Percentiles rank a stretch among this genome's conserved stretches.
phyloP scores from a whole-genome alignment of 257 asterid species.

The Penstemon eatonii region DNA sequence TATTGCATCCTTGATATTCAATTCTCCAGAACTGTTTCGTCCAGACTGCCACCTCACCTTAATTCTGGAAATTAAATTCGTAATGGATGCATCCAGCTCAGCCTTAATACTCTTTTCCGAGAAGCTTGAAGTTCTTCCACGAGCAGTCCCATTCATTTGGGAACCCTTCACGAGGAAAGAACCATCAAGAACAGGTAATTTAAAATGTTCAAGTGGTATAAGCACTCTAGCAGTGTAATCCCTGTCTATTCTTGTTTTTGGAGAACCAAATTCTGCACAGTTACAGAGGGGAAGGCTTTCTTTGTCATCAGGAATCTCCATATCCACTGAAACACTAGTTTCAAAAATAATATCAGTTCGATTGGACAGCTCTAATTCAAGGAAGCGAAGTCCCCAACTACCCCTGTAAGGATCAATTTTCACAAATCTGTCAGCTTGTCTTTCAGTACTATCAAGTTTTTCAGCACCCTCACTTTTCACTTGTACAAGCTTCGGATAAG shows the following conservation, averaged over 20 bases:
- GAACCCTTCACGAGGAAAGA: conserved; percentile 65
- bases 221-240: conserved; percentile 91
- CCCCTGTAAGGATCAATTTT: conserved; percentile 98
- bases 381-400: conserved; percentile 99
- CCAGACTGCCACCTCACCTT: conserved; percentile 99
- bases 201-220: conserved; percentile 94
- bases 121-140: conserved; percentile 58
- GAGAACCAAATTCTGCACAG: conserved; percentile 54
- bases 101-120: conserved; percentile 80
- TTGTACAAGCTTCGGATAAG: conserved; percentile 45
- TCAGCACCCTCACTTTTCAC: conserved; percentile 37
- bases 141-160: conserved; percentile 40
- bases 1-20: conserved; percentile 88
- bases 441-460: conserved; percentile 48
- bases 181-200: conserved; percentile 90
- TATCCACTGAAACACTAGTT: conserved; percentile 80
- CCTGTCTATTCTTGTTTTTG: conserved; percentile 93
- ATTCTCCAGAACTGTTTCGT: conserved; percentile 93
- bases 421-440: conserved; percentile 72
- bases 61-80: conserved; percentile 76
- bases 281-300: conserved; percentile 33
- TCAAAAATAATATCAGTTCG: conserved; percentile 96
- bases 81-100: conserved; percentile 80
- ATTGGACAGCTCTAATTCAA: conserved; percentile 89
- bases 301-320: conserved; percentile 49